Evolutionary conservation across 2,329 filamentous ascomycete species (phyloP).

Genomic region (Scedosporium boydii): DNA sequence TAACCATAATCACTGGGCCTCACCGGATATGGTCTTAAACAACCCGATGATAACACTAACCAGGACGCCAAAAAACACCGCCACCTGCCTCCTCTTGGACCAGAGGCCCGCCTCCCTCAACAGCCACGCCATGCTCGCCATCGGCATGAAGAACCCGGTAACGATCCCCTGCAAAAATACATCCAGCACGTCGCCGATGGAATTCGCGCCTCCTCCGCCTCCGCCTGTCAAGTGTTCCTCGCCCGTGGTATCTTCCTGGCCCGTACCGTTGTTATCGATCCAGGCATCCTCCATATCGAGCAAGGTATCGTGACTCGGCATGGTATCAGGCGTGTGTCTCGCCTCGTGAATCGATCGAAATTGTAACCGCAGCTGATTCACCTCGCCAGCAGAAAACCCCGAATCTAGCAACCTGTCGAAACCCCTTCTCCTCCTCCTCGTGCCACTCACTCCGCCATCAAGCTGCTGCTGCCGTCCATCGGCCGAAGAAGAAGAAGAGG

Average conservation of each 20-base stretch:
- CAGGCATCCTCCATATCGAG: slow-evolving; percentile 78
- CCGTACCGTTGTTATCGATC: slow-evolving; percentile 61
- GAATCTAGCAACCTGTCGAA: slow-evolving; percentile 79
- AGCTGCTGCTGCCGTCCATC: slow-evolving; percentile 10
- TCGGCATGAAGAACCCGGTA: slow-evolving; percentile 90
- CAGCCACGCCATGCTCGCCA: slow-evolving; percentile 78
- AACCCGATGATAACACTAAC: slow-evolving; percentile 23
- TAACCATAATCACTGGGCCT: neutral
- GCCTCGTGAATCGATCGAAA: slow-evolving; percentile 78
- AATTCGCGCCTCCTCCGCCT: slow-evolving; percentile 17
- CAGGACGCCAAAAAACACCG: slow-evolving; percentile 70
- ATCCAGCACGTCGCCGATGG: slow-evolving; percentile 55
- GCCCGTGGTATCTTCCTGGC: slow-evolving; percentile 17
- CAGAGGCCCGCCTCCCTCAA: slow-evolving; percentile 81
- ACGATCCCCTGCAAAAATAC: slow-evolving; percentile 81
- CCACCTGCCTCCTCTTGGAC: slow-evolving; percentile 73
- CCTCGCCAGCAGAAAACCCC: slow-evolving; percentile 75
- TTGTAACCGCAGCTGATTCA: slow-evolving; percentile 76
- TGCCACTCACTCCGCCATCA: too few relatives aligned
- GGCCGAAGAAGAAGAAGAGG: slow-evolving; percentile 35
- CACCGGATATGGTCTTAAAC: slow-evolving; percentile 23
- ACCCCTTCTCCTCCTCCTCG: slow-evolving; percentile 41
- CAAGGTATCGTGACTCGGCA: slow-evolving; percentile 70
- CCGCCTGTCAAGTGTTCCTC: slow-evolving; percentile 43
- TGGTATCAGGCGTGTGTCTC: slow-evolving; percentile 77